Evolutionary conservation across 2,329 filamentous ascomycete species (phyloP).

Genomic region (Graphiopsis chlorocephala): DNA sequence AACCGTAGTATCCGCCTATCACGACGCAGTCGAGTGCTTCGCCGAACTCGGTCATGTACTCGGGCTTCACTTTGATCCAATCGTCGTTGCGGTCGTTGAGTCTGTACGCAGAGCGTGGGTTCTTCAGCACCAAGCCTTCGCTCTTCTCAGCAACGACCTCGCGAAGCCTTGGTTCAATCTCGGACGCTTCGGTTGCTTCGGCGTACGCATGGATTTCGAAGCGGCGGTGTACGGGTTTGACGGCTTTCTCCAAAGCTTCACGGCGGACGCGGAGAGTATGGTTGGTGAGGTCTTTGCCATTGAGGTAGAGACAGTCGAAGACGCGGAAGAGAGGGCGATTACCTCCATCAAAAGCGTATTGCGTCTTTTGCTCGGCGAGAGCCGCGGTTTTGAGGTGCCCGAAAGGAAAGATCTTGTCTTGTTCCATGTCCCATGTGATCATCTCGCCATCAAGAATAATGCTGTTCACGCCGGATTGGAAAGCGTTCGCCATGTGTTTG

Average conservation of each 20-base stretch:
- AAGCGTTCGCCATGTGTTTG: constrained; percentile 73
- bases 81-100: constrained; percentile 89
- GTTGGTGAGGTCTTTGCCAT: constrained; percentile 72
- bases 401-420: constrained; percentile 82
- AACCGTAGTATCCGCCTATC: constrained; percentile 89
- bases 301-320: constrained; percentile 89
- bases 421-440: constrained; percentile 92
- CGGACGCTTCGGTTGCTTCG: constrained; percentile 62
- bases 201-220: constrained; percentile 78
- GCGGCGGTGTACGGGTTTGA: constrained; percentile 68
- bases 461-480: constrained; percentile 73
- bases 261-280: constrained; percentile 82
- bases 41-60: constrained; percentile 96
- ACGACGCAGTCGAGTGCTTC: constrained; percentile 88
- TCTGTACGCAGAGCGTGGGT: constrained; percentile 79
- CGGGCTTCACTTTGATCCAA: constrained; percentile 98
- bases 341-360: constrained; percentile 35
- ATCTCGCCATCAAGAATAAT: constrained; percentile 96
- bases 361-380: constrained; percentile 61
- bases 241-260: constrained; percentile 67
- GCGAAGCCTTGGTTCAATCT: constrained; percentile 76
- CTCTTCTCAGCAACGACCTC: constrained; percentile 82
- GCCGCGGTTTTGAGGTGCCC: constrained; percentile 92
- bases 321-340: constrained; percentile 80
- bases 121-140: constrained; percentile 91